Evolutionary conservation across 75 land plant genomes (phyloP), one percentile per base, ranked within the genome.

Genomic region (Cryptomeria japonica): DNA sequence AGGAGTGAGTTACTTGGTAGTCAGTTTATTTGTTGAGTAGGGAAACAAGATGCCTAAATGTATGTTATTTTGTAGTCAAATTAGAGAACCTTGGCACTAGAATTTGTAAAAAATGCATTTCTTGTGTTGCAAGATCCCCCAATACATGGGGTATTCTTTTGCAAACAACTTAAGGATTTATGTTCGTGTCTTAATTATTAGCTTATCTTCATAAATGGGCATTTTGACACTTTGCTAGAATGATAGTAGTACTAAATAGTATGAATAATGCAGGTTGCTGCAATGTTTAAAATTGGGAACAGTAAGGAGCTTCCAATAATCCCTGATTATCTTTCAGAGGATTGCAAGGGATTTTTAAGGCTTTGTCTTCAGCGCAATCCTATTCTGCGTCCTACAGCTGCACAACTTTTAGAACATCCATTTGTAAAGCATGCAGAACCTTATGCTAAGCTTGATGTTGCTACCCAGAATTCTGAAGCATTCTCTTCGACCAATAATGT

Each of bases 211-310:
- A n/a, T 10, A 12, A 46, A 42, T 82, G 25, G 15, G 51, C 25
- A 0, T n/a, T n/a, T 28, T 46, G 14, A 28, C 51, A 18, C 11
- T 73, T 82, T 46, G 46, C 14, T 39, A 39, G 49, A 80, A 42
- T 82, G 49, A 82, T 44, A 82, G 42, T 46, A 28, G 38, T 80
- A 18, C 22, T 41, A 80, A 38, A 82, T 34, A 46, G 5, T 82
- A 82, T 82, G 42, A 41, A 34, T 75, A 7, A 2, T 0, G 31
- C 85, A 96, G 97, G 91, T 93, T 91, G 97, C 97, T 49, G 97
- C 97, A 14, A 92, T 96, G 95, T 96, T 96, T 86, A 96, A 96
- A 88, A 94, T 96, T 88, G 95, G 97, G 86, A 95, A 95, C 79
- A 94, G 95, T 80, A 94, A 95, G 89, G 97, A 96, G 83, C 95